Percentiles rank a stretch among this genome's conserved stretches.
Evolutionary conservation across 345 rosid species (phyloP).

Genomic region (Excoecaria agallocha): DNA sequence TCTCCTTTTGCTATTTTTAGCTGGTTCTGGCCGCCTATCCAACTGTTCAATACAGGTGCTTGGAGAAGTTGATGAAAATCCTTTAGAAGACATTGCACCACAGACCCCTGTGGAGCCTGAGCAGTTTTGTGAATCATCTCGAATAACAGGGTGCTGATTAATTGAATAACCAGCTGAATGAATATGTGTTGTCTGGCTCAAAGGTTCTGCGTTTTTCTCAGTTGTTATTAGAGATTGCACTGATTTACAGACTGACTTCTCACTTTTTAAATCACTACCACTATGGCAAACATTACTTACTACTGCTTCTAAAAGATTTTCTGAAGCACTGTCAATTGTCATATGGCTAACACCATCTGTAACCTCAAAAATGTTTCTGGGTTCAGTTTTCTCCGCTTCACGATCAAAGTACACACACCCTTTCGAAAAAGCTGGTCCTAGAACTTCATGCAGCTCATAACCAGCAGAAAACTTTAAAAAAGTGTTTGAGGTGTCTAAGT

Average conservation of each 20-base stretch:
- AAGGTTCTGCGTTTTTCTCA: slow-evolving; percentile 48
- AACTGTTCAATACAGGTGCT: slow-evolving; percentile 64
- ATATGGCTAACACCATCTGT: slow-evolving; percentile 56
- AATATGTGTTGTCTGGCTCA: slow-evolving; percentile 40
- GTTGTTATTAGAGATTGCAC: slow-evolving; percentile 48
- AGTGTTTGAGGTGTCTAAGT: slow-evolving; percentile 29
- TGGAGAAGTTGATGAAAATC: slow-evolving; percentile 66
- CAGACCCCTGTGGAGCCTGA: slow-evolving; percentile 53
- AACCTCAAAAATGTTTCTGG: slow-evolving; percentile 38
- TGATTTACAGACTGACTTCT: slow-evolving; percentile 49
- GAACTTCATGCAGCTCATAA: slow-evolving; percentile 77
- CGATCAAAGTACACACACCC: slow-evolving; percentile 33
- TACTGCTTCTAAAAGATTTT: slow-evolving; percentile 88
- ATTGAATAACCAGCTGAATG: slow-evolving; percentile 47
- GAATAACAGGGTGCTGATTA: slow-evolving; percentile 41
- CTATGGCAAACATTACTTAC: slow-evolving; percentile 66
- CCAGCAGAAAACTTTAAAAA: slow-evolving; percentile 60
- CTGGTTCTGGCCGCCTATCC: slow-evolving; percentile 56
- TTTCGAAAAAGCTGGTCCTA: slow-evolving; percentile 64
- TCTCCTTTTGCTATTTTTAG: slow-evolving; percentile 68
- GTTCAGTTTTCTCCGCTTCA: slow-evolving; percentile 48
- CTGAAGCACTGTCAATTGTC: slow-evolving; percentile 52
- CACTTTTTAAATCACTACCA: slow-evolving; percentile 48
- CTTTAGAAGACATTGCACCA: slow-evolving; percentile 61
- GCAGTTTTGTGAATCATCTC: slow-evolving; percentile 42